Conservation (phyloP, 768 basidiomycete species). For the Suillus paluster region DNA sequence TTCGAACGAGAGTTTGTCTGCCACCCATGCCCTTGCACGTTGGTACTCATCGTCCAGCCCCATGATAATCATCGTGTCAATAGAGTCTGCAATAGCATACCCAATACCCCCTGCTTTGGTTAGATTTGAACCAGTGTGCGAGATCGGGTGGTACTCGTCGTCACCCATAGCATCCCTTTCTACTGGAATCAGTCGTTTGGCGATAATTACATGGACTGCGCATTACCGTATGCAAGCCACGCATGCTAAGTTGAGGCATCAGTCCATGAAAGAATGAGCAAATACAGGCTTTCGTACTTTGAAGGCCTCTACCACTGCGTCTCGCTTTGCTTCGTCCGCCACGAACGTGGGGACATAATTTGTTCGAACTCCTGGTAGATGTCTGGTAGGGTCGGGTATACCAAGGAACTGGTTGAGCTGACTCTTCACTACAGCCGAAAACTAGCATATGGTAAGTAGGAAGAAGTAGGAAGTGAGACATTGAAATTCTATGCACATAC, state of each 20-base stretch:
- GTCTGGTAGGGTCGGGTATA: slow-evolving; percentile 7
- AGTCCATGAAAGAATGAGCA: background rate
- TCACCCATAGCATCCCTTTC: slow-evolving; percentile 90
- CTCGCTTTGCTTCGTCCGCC: slow-evolving; percentile 65
- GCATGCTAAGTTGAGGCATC: slow-evolving; percentile 59
- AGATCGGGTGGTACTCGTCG: slow-evolving; percentile 92
- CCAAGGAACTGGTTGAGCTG: slow-evolving; percentile 13
- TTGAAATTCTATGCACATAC: slow-evolving; percentile 15
- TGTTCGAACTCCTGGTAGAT: slow-evolving; percentile 25
- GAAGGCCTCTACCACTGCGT: slow-evolving; percentile 80
- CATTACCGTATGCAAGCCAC: slow-evolving; percentile 80
- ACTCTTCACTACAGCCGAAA: slow-evolving; percentile 8
- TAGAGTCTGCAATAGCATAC: slow-evolving; percentile 85
- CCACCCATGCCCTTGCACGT: slow-evolving; percentile 80
- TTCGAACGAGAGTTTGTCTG: slow-evolving; percentile 70
- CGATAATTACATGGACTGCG: slow-evolving; percentile 19
- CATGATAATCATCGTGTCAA: slow-evolving; percentile 90
- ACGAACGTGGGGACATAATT: slow-evolving; percentile 31
- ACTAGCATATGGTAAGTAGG: slow-evolving; percentile 19
- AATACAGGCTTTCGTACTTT: slow-evolving; percentile 49
- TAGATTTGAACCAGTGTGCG: slow-evolving; percentile 75
- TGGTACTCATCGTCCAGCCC: slow-evolving; percentile 78
- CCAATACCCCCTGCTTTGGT: slow-evolving; percentile 82
- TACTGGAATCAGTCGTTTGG: slow-evolving; percentile 35
- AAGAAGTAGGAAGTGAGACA: background rate